These are phyloP conservation scores for Acacia pycnantha DNA, from an alignment of 331 rosid genomes.

Conservation along the genomic window DNA sequence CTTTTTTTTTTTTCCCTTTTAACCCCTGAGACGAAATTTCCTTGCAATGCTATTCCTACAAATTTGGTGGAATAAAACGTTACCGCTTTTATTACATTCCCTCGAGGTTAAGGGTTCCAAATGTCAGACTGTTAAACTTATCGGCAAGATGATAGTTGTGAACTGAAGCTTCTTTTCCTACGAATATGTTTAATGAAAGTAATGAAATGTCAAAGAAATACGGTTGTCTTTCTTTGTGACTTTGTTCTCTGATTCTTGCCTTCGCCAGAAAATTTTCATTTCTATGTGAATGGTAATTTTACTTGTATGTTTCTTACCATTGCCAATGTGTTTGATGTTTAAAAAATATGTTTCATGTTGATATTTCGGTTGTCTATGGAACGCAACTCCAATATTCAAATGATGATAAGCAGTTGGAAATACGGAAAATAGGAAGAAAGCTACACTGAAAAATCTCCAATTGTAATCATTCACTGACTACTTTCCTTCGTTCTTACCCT, in stretches of 20 bases:
- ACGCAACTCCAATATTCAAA: background rate
- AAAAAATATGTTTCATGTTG: slow-evolving; percentile 5
- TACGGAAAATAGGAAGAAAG: background rate
- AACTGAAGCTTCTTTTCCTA: slow-evolving; percentile 12
- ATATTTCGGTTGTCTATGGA: background rate
- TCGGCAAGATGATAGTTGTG: background rate
- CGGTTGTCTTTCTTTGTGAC: slow-evolving; percentile 5
- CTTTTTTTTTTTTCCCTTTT: background rate
- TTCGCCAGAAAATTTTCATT: background rate
- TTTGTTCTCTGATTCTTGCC: background rate
- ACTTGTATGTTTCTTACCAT: slow-evolving; percentile 1
- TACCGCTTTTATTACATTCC: background rate
- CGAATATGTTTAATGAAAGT: slow-evolving; percentile 3
- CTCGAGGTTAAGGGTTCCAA: background rate
- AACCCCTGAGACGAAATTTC: background rate
- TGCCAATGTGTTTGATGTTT: slow-evolving; percentile 13
- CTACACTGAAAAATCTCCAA: background rate
- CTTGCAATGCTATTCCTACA: background rate
- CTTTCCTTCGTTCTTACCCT: background rate
- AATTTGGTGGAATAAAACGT: background rate
- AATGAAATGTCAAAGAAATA: slow-evolving; percentile 15
- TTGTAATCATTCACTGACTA: background rate
- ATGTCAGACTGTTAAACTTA: background rate
- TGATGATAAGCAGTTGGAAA: background rate
- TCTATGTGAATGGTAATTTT: background rate